Conservation (phyloP, 129 eudicot genomes). For the Chrysanthemum lavandulifolium region DNA sequence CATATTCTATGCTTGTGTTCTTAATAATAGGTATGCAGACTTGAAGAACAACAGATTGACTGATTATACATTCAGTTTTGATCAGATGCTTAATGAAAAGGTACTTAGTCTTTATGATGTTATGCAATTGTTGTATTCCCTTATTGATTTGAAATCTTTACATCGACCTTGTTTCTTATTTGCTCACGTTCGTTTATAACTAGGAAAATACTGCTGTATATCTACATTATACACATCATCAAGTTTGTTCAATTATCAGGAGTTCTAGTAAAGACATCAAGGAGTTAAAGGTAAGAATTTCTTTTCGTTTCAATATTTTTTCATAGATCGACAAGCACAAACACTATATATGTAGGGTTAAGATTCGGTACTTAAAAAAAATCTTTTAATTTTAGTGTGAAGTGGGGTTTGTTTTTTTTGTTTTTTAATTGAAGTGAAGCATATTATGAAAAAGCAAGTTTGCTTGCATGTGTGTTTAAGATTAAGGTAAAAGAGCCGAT, state of each 20-base stretch:
- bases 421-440: not conserved
- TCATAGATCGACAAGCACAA: not conserved
- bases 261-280: not conserved
- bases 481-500: not conserved
- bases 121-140: not conserved
- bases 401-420: not conserved
- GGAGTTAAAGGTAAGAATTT: not conserved
- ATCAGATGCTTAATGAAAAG: not conserved
- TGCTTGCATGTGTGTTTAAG: not conserved
- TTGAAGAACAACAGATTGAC: slow-evolving; percentile 3
- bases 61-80: not conserved
- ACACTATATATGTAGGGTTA: not conserved
- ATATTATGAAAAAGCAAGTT: not conserved
- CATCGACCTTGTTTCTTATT: not conserved
- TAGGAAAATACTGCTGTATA: not conserved
- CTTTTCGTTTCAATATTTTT: not conserved
- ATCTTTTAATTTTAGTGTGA: not conserved
- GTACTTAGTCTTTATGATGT: not conserved
- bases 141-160: not conserved
- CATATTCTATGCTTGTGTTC: not conserved
- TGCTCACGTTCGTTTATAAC: not conserved
- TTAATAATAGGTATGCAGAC: not conserved
- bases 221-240: not conserved
- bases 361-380: no score
- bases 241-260: no score